These are phyloP conservation scores for Gracilaria domingensis DNA, from an alignment of 23 red algal species.

Conservation along the genomic window DNA sequence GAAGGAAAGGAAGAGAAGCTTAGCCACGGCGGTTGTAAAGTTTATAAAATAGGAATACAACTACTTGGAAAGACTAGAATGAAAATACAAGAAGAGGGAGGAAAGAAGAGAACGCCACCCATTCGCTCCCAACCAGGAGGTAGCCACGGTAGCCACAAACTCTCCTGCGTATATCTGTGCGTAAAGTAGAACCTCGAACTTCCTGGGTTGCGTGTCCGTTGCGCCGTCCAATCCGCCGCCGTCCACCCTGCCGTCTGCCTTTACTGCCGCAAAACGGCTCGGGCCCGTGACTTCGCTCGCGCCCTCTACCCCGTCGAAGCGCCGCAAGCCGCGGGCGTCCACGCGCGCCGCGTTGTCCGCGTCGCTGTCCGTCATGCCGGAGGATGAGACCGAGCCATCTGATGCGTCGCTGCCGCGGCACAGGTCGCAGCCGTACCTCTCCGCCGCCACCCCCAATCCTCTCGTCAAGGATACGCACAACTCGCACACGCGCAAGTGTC, in stretches of 20 bases:
- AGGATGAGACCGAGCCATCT: background rate
- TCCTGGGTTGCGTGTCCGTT: constrained; percentile 10
- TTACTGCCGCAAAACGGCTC: too few relatives aligned
- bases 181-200: constrained; percentile 38
- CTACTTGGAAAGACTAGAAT: too few relatives aligned
- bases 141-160: constrained; percentile 67
- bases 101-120: background rate
- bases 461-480: constrained; percentile 66
- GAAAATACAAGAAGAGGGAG: background rate
- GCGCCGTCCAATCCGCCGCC: too few relatives aligned
- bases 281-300: background rate
- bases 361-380: constrained; percentile 1
- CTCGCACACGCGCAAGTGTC: constrained; percentile 77
- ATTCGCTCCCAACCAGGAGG: constrained; percentile 58
- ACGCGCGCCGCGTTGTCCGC: background rate
- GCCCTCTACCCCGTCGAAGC: background rate
- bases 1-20: too few relatives aligned
- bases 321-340: constrained; percentile 10
- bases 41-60: too few relatives aligned
- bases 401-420: background rate
- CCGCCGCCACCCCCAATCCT: too few relatives aligned
- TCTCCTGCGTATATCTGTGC: constrained; percentile 59
- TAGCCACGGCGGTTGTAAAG: too few relatives aligned
- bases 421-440: too few relatives aligned
- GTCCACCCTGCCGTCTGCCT: too few relatives aligned